These are phyloP conservation scores for Euphorbia lathyris DNA, from an alignment of 345 rosid genomes.

Conservation along the genomic window DNA sequence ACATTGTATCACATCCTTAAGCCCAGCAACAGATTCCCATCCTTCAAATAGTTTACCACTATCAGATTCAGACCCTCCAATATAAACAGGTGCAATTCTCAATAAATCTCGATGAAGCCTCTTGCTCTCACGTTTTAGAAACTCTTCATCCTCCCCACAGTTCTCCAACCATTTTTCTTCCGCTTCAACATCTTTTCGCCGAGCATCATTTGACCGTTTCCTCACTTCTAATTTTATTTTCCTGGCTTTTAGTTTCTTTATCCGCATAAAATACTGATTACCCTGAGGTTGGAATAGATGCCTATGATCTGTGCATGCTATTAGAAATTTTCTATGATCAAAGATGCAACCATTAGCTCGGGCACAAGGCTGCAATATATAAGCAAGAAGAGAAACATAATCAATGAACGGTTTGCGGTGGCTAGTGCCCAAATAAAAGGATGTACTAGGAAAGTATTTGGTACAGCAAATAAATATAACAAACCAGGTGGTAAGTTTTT, in stretches of 20 bases:
- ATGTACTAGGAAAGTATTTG: not conserved
- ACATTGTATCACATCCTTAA: constrained; percentile 82
- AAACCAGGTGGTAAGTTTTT: constrained; percentile 94
- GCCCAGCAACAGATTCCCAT: constrained; percentile 99
- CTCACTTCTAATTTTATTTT: constrained; percentile 73
- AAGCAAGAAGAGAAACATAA: constrained; percentile 14
- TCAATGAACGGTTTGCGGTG: constrained; percentile 21
- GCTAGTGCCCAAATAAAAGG: constrained; percentile 8
- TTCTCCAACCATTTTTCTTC: constrained; percentile 99
- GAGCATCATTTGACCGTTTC: constrained; percentile 80
- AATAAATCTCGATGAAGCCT: constrained; percentile 86
- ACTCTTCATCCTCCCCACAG: constrained; percentile 99
- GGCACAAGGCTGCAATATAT: constrained; percentile 87
- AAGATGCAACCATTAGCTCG: constrained; percentile 90
- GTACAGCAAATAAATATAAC: constrained; percentile 27
- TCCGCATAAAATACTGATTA: constrained; percentile 42
- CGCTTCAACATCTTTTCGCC: constrained; percentile 87
- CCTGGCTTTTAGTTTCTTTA: constrained; percentile 78
- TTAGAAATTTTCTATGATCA: constrained; percentile 96
- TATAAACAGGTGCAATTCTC: constrained; percentile 94
- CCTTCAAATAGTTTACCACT: constrained; percentile 60
- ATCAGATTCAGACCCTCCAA: constrained; percentile 72
- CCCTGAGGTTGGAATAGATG: constrained; percentile 85
- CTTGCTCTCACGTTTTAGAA: constrained; percentile 93
- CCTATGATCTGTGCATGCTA: constrained; percentile 93